A percentile compares a stretch with the other conserved stretches of the same genome.
These are phyloP conservation scores for Dacryopinax primogenitus DNA, from an alignment of 768 basidiomycete genomes.

Conservation along the genomic window DNA sequence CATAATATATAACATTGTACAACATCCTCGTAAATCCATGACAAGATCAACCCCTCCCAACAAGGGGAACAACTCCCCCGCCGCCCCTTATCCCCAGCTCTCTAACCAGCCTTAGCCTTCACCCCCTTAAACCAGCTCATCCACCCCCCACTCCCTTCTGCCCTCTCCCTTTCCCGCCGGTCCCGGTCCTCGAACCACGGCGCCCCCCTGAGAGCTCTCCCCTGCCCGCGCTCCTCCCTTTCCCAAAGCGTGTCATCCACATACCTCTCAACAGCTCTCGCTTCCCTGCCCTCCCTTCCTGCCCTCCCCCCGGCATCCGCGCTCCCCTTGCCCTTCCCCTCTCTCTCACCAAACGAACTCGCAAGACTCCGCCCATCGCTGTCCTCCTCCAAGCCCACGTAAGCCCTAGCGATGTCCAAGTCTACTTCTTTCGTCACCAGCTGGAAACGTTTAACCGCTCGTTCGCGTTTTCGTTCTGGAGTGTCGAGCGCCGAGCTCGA, in stretches of 20 bases:
- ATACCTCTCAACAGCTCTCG: conserved; percentile 44
- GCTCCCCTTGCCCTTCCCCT: conserved; percentile 23
- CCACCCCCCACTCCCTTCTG: background rate
- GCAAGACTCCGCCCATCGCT: conserved; percentile 15
- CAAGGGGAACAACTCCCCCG: too few species aligned
- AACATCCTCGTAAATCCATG: too few species aligned
- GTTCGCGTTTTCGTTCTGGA: conserved; percentile 31
- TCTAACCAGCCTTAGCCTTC: background rate
- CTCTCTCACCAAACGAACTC: conserved; percentile 19
- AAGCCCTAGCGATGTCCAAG: conserved; percentile 51
- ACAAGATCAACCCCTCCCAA: too few species aligned
- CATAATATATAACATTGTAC: too few species aligned
- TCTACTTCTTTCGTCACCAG: conserved; percentile 57
- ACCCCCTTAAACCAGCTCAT: background rate
- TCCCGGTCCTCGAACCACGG: background rate
- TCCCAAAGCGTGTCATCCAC: conserved; percentile 65
- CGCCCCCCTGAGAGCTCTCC: conserved; percentile 12
- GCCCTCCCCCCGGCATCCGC: conserved; percentile 20
- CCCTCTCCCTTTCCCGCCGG: background rate
- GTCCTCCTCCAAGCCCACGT: conserved; percentile 51
- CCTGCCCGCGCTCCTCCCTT: conserved; percentile 26
- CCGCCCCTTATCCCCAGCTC: background rate
- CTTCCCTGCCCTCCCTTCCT: conserved; percentile 28
- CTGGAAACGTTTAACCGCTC: conserved; percentile 50
- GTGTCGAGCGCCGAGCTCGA: conserved; percentile 29